Evolutionary conservation across 2,329 filamentous ascomycete species (phyloP).

Genomic region (Diaporthe sp.): DNA sequence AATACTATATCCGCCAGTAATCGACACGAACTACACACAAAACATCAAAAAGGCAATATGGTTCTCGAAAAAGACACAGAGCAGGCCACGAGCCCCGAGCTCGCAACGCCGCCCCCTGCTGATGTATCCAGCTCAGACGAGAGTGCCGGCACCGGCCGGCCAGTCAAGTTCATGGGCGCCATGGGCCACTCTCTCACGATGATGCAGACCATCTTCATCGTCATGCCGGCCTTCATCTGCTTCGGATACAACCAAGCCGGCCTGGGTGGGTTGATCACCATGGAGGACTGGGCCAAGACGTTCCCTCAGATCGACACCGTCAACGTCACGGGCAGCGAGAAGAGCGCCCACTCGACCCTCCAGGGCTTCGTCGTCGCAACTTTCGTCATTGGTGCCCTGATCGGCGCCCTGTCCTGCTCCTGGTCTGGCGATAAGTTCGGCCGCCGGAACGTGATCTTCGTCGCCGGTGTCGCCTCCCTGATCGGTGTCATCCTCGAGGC

Average conservation of each 20-base stretch:
- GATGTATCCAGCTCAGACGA: not conserved
- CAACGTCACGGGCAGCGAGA: conserved; percentile 54
- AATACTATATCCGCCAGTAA: not conserved
- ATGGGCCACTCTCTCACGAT: conserved; percentile 40
- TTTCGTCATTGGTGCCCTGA: conserved; percentile 43
- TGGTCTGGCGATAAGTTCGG: conserved; percentile 61
- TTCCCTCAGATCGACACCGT: conserved; percentile 64
- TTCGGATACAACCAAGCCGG: conserved; percentile 67
- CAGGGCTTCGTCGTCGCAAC: conserved; percentile 44
- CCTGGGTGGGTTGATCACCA: conserved; percentile 56
- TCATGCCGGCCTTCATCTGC: conserved; percentile 54
- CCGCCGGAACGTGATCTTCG: conserved; percentile 62
- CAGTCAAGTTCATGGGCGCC: conserved; percentile 37
- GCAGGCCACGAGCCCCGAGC: not conserved
- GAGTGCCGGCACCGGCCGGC: not conserved
- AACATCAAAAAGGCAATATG: conserved; percentile 18
- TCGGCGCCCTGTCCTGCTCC: conserved; percentile 42
- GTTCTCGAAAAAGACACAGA: conserved; percentile 18
- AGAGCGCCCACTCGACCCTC: conserved; percentile 53
- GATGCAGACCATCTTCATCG: conserved; percentile 39
- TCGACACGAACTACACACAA: not conserved
- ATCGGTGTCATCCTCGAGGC: conserved; percentile 62
- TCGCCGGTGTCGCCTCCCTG: conserved; percentile 61
- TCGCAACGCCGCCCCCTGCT: not conserved
- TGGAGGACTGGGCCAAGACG: conserved; percentile 53